Percentiles rank a stretch among this genome's conserved stretches.
phyloP scores from a whole-genome alignment of 108 stramenopile species.

The Nannochloropsis granulata region DNA sequence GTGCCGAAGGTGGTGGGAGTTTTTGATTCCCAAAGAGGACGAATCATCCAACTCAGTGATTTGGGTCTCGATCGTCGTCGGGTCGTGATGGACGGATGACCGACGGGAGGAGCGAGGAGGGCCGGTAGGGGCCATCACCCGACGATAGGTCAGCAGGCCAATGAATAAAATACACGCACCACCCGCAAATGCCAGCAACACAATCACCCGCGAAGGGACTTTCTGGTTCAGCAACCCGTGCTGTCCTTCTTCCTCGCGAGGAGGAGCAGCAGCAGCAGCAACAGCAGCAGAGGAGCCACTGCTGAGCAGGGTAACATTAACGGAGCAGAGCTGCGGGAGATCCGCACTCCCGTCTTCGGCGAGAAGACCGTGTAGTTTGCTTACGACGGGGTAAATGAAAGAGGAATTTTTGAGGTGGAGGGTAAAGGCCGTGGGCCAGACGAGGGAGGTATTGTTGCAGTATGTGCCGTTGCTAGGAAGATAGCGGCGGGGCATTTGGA shows the following conservation, averaged over 20 bases:
- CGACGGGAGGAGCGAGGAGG: not conserved
- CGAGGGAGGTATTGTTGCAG: not conserved
- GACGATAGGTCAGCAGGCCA: not conserved
- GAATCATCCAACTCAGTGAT: not conserved
- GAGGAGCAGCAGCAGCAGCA: not conserved
- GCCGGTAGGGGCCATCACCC: not conserved
- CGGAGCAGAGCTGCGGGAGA: not conserved
- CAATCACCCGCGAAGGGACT: not conserved
- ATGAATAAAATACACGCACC: not conserved
- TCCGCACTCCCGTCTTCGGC: not conserved
- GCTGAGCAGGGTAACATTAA: not conserved
- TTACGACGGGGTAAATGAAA: not conserved
- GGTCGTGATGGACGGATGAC: not conserved
- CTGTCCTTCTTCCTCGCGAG: too few relatives aligned
- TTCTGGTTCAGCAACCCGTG: not conserved
- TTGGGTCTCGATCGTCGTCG: not conserved
- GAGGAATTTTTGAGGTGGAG: not conserved
- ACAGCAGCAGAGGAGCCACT: not conserved
- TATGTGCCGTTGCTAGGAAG: not conserved
- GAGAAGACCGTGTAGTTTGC: not conserved
- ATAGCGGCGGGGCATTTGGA: not conserved
- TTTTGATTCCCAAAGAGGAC: not conserved
- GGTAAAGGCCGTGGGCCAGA: not conserved
- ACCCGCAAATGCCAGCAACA: not conserved
- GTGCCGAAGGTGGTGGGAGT: not conserved